Conservation (phyloP, 345 rosid species). For the Salix viminalis region DNA sequence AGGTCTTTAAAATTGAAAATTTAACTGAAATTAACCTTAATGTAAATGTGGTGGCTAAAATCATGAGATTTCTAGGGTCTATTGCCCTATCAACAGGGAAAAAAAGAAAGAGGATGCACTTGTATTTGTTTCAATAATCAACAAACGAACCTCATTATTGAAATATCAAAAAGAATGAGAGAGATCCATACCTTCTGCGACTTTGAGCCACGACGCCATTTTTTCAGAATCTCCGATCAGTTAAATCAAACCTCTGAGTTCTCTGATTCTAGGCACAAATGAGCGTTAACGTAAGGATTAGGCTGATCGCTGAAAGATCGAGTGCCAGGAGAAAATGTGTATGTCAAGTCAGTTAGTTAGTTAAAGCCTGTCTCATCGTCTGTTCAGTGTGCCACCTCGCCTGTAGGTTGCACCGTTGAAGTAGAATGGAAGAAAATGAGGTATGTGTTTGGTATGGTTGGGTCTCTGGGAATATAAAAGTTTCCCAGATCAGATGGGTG, state of each 20-base stretch:
- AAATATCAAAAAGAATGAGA: neutral
- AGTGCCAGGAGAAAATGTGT: neutral
- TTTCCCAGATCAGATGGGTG: neutral
- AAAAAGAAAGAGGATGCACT: neutral
- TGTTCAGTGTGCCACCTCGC: neutral
- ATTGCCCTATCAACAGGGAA: neutral
- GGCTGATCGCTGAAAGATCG: neutral
- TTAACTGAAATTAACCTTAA: too few species aligned
- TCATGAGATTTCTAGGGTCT: too few species aligned
- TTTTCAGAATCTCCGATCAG: slow-evolving; percentile 3
- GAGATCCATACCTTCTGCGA: slow-evolving; percentile 76
- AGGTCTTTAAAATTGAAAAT: too few species aligned
- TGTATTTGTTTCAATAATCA: too few species aligned
- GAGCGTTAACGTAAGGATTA: neutral
- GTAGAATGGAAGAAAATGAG: slow-evolving; percentile 6
- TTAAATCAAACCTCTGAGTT: slow-evolving; percentile 6
- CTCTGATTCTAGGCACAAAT: slow-evolving; percentile 37
- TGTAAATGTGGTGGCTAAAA: too few species aligned
- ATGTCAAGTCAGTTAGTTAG: neutral
- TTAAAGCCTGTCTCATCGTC: neutral
- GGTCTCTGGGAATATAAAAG: neutral
- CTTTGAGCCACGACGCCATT: slow-evolving; percentile 98
- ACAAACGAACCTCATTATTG: neutral
- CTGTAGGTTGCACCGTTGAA: neutral
- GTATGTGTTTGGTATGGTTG: neutral